Conservation (phyloP, 768 basidiomycete species). For the Rhodotorula taiwanensis region DNA sequence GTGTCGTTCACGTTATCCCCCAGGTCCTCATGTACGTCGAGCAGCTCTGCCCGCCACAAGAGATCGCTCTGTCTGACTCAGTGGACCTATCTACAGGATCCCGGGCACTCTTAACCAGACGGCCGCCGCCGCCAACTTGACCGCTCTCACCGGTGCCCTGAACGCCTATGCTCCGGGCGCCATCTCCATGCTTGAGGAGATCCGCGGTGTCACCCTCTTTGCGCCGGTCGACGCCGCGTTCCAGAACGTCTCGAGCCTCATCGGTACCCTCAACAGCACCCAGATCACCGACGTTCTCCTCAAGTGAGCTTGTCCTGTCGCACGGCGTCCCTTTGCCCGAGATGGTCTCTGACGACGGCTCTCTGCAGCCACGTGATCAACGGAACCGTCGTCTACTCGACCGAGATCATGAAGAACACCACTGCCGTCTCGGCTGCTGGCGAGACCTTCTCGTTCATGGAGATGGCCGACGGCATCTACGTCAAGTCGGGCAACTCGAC, state of each 20-base stretch:
- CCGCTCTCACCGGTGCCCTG: slow-evolving; percentile 42
- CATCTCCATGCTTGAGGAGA: slow-evolving; percentile 36
- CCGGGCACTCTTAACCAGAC: slow-evolving; percentile 40
- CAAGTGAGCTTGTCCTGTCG: slow-evolving; percentile 38
- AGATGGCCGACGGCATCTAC: slow-evolving; percentile 42
- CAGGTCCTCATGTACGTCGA: slow-evolving; percentile 12
- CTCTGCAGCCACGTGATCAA: slow-evolving; percentile 44
- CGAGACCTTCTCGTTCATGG: slow-evolving; percentile 42
- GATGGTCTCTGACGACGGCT: too few species aligned
- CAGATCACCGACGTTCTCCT: slow-evolving; percentile 42
- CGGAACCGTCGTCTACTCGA: slow-evolving; percentile 45
- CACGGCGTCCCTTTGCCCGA: too few species aligned
- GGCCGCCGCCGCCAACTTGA: slow-evolving; percentile 38
- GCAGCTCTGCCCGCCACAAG: too few species aligned
- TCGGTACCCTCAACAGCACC: slow-evolving; percentile 42
- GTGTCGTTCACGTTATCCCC: slow-evolving; percentile 36
- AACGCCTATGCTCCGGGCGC: slow-evolving; percentile 36
- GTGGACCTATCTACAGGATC: too few species aligned
- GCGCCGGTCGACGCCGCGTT: slow-evolving; percentile 45
- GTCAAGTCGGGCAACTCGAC: slow-evolving; percentile 42
- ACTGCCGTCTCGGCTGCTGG: slow-evolving; percentile 45
- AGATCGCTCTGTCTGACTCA: too few species aligned
- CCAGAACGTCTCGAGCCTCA: slow-evolving; percentile 19
- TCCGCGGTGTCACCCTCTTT: slow-evolving; percentile 45
- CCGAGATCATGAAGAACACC: slow-evolving; percentile 30